Percentiles rank a stretch among this genome's conserved stretches.
phyloP scores from a whole-genome alignment of 208 protist genomes.

The Crithidia thermophila region DNA sequence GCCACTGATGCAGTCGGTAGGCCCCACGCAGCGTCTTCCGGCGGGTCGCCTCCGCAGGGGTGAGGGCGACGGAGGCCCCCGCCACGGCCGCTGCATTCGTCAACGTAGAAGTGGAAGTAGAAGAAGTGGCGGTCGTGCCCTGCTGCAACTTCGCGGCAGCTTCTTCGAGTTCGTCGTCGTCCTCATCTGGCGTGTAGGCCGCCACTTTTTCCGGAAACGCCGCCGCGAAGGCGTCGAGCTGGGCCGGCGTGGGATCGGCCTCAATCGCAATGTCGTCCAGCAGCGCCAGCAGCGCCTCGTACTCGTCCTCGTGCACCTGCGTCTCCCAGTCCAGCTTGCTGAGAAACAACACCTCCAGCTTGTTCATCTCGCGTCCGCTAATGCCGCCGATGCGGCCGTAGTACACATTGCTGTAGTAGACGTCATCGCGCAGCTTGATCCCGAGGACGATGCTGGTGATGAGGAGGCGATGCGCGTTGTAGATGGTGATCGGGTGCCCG shows the following conservation, averaged over 20 bases:
- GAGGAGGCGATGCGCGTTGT: conserved; percentile 93
- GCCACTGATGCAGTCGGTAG: conserved; percentile 46
- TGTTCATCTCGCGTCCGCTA: conserved; percentile 84
- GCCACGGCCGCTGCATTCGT: neutral
- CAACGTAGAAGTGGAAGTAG: neutral
- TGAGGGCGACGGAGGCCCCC: neutral
- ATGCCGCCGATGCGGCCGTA: conserved; percentile 94
- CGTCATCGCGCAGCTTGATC: conserved; percentile 94
- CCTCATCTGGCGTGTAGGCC: conserved; percentile 34
- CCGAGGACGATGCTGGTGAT: conserved; percentile 91
- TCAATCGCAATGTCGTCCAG: conserved; percentile 34
- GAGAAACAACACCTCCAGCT: conserved; percentile 91
- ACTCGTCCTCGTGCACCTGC: conserved; percentile 59
- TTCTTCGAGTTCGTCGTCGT: conserved; percentile 26
- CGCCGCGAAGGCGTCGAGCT: conserved; percentile 37
- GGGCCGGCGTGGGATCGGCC: conserved; percentile 15
- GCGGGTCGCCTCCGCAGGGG: conserved; percentile 11
- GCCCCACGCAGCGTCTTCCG: conserved; percentile 30
- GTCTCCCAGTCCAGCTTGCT: conserved; percentile 81
- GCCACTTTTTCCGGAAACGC: conserved; percentile 29
- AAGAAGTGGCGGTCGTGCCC: neutral
- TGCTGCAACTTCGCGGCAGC: conserved; percentile 18
- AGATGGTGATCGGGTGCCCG: conserved; percentile 80
- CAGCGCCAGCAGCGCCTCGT: conserved; percentile 45
- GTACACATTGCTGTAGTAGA: conserved; percentile 93